phyloP scores from a whole-genome alignment of 441 rosid species.

The Bocquillonia castaneifolia region DNA sequence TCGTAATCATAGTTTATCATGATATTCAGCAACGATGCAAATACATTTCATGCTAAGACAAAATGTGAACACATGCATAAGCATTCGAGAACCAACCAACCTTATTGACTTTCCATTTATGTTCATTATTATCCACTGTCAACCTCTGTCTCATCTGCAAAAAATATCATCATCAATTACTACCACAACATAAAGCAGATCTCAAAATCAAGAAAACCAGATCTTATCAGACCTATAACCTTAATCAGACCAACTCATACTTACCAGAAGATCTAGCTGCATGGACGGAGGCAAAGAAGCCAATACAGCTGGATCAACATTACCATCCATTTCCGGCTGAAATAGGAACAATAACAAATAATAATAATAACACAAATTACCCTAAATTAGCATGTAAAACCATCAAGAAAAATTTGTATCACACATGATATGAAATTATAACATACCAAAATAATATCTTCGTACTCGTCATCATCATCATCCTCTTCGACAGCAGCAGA shows the following conservation, averaged over 20 bases:
- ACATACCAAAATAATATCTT: slow-evolving; percentile 59
- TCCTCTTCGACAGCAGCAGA: slow-evolving; percentile 36
- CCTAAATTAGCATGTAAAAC: no score
- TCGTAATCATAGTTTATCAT: background rate
- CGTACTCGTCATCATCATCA: slow-evolving; percentile 44
- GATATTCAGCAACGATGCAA: background rate
- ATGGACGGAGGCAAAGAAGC: slow-evolving; percentile 87
- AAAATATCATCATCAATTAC: slow-evolving; percentile 7
- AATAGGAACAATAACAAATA: no score
- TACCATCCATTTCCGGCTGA: slow-evolving; percentile 62
- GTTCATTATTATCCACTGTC: slow-evolving; percentile 66
- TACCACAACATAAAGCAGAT: background rate
- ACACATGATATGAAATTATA: background rate
- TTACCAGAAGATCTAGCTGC: slow-evolving; percentile 77
- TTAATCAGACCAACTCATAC: slow-evolving; percentile 30
- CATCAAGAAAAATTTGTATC: background rate
- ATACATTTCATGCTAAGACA: background rate
- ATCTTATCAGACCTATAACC: slow-evolving; percentile 4
- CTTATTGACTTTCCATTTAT: slow-evolving; percentile 67
- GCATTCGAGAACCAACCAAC: slow-evolving; percentile 22
- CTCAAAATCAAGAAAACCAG: slow-evolving; percentile 10
- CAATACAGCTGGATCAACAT: slow-evolving; percentile 73
- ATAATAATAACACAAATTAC: no score
- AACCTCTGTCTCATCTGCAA: slow-evolving; percentile 66
- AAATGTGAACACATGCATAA: background rate